These are phyloP conservation scores for Berberis vulgaris DNA, from an alignment of 164 flowering plant genomes.

Conservation along the genomic window DNA sequence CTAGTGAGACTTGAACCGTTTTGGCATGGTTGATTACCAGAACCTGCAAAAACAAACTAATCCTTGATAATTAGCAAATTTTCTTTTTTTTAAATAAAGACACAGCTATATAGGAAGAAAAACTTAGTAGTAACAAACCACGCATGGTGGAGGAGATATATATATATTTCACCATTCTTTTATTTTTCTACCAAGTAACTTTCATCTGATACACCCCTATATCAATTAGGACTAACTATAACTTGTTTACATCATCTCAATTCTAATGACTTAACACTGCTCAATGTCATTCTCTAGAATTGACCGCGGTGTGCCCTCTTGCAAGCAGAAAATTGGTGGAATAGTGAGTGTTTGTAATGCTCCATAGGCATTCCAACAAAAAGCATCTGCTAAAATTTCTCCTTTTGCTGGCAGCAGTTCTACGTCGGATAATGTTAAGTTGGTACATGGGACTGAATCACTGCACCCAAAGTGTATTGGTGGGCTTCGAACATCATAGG, in stretches of 20 bases:
- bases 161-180: no score
- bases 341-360: constrained; percentile 34
- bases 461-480: constrained; percentile 77
- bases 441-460: constrained; percentile 69
- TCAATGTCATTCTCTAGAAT: constrained; percentile 15
- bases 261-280: constrained; percentile 16
- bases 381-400: constrained; percentile 31
- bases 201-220: neutral
- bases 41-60: no score
- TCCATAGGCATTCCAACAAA: constrained; percentile 91
- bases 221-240: neutral
- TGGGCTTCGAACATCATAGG: constrained; percentile 61
- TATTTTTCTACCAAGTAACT: no score
- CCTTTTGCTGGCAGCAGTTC: constrained; percentile 62
- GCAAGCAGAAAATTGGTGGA: constrained; percentile 68
- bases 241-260: constrained; percentile 1
- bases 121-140: no score
- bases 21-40: no score
- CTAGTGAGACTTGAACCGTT: no score
- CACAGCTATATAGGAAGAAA: no score
- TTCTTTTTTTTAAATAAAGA: no score
- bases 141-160: no score
- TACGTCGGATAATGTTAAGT: constrained; percentile 46
- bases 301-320: constrained; percentile 36
- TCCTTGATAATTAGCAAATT: no score